Base-by-base conservation (phyloP, 805 yeast species). In the Suhomyces sp. region DNA sequence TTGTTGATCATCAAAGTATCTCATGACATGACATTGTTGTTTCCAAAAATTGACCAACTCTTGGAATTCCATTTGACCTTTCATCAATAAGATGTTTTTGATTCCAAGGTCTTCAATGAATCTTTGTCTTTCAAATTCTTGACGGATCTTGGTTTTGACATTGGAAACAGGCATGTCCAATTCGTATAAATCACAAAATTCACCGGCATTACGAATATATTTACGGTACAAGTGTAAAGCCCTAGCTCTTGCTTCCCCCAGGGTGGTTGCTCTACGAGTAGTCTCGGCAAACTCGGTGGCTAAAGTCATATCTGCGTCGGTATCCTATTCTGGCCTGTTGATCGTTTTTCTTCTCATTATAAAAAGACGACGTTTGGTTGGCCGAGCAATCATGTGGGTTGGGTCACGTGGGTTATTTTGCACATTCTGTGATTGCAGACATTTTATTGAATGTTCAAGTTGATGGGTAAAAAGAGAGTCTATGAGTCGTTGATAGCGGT, bases 31-130 rank as follows among this genome's bases (percentile, higher is more conserved):
- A 57, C 92, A 82, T 65, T 82, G 84, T 76, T 89, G 96, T 69
- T 89, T 89, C 96, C 96, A 89, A 76, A 89, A 89, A 72, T 89
- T 89, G 62, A 85, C 79, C 63, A 88, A 78, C 66, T 89, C 96
- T 73, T 89, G 96, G 71, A 84, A 89, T 68, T 89, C 96, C 94
- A 87, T 87, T 63, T 87, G 91, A 6, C 93, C 96, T 74, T 88
- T 87, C 73, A 87, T 83, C 59, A 82, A 82, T 52, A 89, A 75
- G 15, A 87, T 79, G 69, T 89, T 89, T 57, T 79, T 77, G 44
- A 86, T 81, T 31, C 82, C 81, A 58, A 85, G 67, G 63, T 86
- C 89, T 49, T 74, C 73, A 48, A 88, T 89, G 64, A 76, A 89
- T 64, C 96, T 79, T 64, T 89, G 80, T 74, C 96, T 85, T 71